Evolutionary conservation across 768 basidiomycete species (phyloP).

Genomic region (Suillus cothurnatus): DNA sequence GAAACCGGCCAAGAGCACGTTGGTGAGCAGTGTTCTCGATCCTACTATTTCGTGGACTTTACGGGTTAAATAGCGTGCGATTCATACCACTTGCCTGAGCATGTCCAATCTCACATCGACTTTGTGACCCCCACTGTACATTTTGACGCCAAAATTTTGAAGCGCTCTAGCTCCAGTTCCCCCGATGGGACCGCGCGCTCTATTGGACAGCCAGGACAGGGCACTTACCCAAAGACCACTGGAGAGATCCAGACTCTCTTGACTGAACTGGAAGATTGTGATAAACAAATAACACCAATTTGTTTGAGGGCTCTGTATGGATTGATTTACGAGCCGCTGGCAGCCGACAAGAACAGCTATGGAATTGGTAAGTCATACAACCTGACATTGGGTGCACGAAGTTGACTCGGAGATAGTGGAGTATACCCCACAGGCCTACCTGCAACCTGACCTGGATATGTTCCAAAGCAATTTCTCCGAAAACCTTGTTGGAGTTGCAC

Average conservation of each 20-base stretch:
- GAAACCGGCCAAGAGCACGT: conserved; percentile 39
- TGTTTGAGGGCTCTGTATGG: conserved; percentile 44
- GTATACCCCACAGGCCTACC: conserved; percentile 44
- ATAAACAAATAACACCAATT: conserved; percentile 36
- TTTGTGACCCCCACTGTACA: conserved; percentile 41
- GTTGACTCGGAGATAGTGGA: conserved; percentile 35
- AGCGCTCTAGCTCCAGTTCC: conserved; percentile 27
- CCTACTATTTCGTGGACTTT: neutral
- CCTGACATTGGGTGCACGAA: neutral
- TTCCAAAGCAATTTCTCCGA: conserved; percentile 46
- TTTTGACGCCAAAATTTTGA: conserved; percentile 33
- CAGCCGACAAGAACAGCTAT: conserved; percentile 36
- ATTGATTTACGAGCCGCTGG: conserved; percentile 34
- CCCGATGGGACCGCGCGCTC: conserved; percentile 16
- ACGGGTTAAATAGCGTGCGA: conserved; percentile 31
- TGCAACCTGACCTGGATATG: conserved; percentile 43
- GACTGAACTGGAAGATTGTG: conserved; percentile 32
- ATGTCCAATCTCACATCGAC: conserved; percentile 42
- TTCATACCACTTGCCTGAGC: conserved; percentile 36
- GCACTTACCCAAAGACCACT: conserved; percentile 11
- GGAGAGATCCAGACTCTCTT: conserved; percentile 16
- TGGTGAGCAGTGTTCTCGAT: conserved; percentile 29
- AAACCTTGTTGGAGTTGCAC: conserved; percentile 40
- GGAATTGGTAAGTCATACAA: conserved; percentile 35
- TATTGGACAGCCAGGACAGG: conserved; percentile 7